A percentile compares a stretch with the other conserved stretches of the same genome.
Evolutionary conservation across 139 green algal species (phyloP).

Genomic region (Chlorella sp.): DNA sequence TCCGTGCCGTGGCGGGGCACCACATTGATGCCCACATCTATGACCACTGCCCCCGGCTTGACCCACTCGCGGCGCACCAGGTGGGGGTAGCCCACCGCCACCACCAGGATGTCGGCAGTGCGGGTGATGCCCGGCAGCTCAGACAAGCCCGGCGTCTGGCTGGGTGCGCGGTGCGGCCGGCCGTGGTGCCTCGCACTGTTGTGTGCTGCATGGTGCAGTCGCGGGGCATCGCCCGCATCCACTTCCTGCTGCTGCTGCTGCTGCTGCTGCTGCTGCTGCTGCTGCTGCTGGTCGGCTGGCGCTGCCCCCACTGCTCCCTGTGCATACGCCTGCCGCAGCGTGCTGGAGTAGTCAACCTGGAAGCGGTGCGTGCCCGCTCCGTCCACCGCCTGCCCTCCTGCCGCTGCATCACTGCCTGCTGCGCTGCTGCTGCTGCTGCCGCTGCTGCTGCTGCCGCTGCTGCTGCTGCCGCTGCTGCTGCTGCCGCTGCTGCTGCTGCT

Average conservation of each 20-base stretch:
- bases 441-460: neutral
- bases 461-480: neutral
- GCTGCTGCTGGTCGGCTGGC: neutral
- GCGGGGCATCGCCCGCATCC: neutral
- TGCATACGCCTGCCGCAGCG: neutral
- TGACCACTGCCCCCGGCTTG: conserved; percentile 91
- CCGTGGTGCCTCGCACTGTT: neutral
- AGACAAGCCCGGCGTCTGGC: neutral
- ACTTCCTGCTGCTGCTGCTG: neutral
- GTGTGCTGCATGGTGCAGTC: neutral
- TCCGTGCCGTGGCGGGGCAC: conserved; percentile 57
- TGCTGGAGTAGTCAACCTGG: conserved; percentile 31
- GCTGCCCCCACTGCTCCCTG: neutral
- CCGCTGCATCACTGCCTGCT: neutral
- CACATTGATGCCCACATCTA: conserved; percentile 97
- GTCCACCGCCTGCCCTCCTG: neutral
- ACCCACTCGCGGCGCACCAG: conserved; percentile 83
- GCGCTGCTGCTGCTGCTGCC: neutral
- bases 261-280: neutral
- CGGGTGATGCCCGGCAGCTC: conserved; percentile 49
- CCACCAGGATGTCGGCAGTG: conserved; percentile 82
- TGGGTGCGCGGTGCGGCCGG: neutral
- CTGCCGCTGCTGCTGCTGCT: neutral
- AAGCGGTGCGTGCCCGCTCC: conserved; percentile 1
- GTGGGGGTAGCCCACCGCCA: conserved; percentile 74